Base-by-base conservation (phyloP, 2,329 filamentous ascomycete species). In the Rhinocladiella similis region DNA sequence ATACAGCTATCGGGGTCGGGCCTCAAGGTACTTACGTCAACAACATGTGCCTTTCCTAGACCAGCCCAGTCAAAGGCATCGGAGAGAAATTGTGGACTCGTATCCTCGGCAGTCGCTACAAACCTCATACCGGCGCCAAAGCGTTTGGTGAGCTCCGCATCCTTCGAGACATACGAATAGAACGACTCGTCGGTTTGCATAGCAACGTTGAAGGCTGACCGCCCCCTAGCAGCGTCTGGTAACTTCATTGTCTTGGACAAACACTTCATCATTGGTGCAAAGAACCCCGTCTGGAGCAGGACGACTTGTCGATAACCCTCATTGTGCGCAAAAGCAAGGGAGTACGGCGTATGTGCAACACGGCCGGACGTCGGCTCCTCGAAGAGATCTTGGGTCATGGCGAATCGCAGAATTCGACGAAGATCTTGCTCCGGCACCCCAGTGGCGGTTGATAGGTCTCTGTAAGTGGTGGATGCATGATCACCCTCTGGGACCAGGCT, bases 341-440 rank as follows among this genome's bases (percentile, higher is more conserved):
- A 84, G 1, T 77, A 75, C 1, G 80, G 77, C 1, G 80, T 84
- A 65, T 86, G 83, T 5, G 77, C 77, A 56, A 86, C 77, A 2
- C 75, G 59, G 1, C 79, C 78, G 0, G 79, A 77, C 4, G 67
- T 67, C 1, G 78, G 75, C 62, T 86, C 83, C 42, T 70, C 65
- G 68, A 86, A 84, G 55, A 86, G 75, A 10, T 74, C 72, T 61
- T 78, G 81, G 12, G 81, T 84, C 75, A 85, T 84, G 38, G 78
- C 81, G 66, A 84, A 77, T 6, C 83, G 79, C 25, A 83, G 68
- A 5, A 81, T 69, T 36, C 49, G 63, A 22, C 67, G 63, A 7
- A 73, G 59, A 3, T 59, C 61, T 0, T 50, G 18, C 22, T 68
- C 65, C 1, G 63, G 53, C 2, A 75, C 61, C 1, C 58, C 48